phyloP scores from a whole-genome alignment of 164 flowering plant genomes.

The Vitis labrusca region DNA sequence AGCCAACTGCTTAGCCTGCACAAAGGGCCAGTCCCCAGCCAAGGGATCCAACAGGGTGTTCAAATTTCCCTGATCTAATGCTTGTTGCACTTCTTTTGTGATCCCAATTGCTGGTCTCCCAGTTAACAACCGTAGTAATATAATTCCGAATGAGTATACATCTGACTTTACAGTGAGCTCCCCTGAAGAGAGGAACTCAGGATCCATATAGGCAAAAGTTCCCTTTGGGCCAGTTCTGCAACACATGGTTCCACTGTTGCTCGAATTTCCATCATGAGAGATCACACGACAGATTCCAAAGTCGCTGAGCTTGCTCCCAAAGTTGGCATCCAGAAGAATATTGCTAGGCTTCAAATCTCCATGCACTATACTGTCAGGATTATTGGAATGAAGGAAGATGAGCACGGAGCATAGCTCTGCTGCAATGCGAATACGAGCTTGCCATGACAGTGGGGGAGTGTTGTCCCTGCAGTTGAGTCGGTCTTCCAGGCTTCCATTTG shows the following conservation, averaged over 20 bases:
- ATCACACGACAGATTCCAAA: slow-evolving; percentile 74
- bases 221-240: slow-evolving; percentile 67
- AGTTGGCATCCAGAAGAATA: slow-evolving; percentile 72
- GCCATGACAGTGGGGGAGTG: slow-evolving; percentile 79
- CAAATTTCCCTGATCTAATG: slow-evolving; percentile 54
- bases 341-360: slow-evolving; percentile 84
- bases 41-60: slow-evolving; percentile 57
- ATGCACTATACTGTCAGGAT: slow-evolving; percentile 67
- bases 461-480: slow-evolving; percentile 73
- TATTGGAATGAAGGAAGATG: slow-evolving; percentile 71
- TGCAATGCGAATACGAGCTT: slow-evolving; percentile 70
- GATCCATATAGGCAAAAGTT: slow-evolving; percentile 72
- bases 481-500: slow-evolving; percentile 89
- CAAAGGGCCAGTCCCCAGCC: slow-evolving; percentile 93
- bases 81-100: slow-evolving; percentile 61
- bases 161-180: slow-evolving; percentile 79
- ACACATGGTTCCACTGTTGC: slow-evolving; percentile 24
- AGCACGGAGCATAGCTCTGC: slow-evolving; percentile 80
- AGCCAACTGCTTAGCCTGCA: slow-evolving; percentile 82
- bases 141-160: slow-evolving; percentile 81
- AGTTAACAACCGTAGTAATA: slow-evolving; percentile 66
- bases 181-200: slow-evolving; percentile 70
- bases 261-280: slow-evolving; percentile 15
- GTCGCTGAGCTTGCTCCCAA: slow-evolving; percentile 69
- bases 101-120: slow-evolving; percentile 68